Evolutionary conservation across 768 basidiomycete genomes (phyloP).

Genomic region (Phylloporus sp.): DNA sequence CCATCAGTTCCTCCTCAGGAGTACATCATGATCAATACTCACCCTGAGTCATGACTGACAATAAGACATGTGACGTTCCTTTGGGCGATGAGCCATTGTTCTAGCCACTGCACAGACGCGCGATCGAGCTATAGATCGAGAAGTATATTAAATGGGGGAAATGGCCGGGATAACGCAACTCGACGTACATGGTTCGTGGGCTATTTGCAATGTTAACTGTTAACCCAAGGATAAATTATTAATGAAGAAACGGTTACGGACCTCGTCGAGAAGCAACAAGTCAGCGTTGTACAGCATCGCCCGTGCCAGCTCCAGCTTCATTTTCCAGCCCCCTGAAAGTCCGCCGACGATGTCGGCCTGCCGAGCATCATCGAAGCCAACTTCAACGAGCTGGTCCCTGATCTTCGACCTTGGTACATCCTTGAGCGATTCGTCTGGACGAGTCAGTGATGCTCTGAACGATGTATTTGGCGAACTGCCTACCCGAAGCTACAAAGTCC

Average conservation of each 20-base stretch:
- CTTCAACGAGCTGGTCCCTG: slow-evolving; percentile 73
- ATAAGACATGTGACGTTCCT: slow-evolving; percentile 87
- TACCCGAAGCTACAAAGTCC: slow-evolving; percentile 87
- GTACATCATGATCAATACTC: slow-evolving; percentile 26
- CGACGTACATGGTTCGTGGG: slow-evolving; percentile 85
- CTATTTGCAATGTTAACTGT: slow-evolving; percentile 38
- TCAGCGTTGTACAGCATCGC: slow-evolving; percentile 97
- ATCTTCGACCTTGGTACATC: slow-evolving; percentile 67
- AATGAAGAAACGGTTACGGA: slow-evolving; percentile 30
- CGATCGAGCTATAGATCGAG: slow-evolving; percentile 59
- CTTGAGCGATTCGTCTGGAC: slow-evolving; percentile 64
- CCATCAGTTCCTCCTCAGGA: slow-evolving; percentile 5
- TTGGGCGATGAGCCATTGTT: slow-evolving; percentile 79
- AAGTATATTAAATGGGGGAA: slow-evolving; percentile 13
- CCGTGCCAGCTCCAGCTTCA: slow-evolving; percentile 94
- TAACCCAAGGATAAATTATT: slow-evolving; percentile 16
- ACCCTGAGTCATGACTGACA: slow-evolving; percentile 96
- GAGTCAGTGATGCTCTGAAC: slow-evolving; percentile 1
- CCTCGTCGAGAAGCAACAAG: slow-evolving; percentile 82
- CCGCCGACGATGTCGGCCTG: slow-evolving; percentile 85
- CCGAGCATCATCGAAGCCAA: slow-evolving; percentile 86
- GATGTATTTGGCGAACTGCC: slow-evolving; percentile 20
- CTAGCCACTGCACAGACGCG: slow-evolving; percentile 87
- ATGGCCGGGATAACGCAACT: slow-evolving; percentile 13
- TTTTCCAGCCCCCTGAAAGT: slow-evolving; percentile 98